These are phyloP conservation scores for Hypoxylon sp. DNA, from an alignment of 2,329 filamentous ascomycete species.

Conservation along the genomic window DNA sequence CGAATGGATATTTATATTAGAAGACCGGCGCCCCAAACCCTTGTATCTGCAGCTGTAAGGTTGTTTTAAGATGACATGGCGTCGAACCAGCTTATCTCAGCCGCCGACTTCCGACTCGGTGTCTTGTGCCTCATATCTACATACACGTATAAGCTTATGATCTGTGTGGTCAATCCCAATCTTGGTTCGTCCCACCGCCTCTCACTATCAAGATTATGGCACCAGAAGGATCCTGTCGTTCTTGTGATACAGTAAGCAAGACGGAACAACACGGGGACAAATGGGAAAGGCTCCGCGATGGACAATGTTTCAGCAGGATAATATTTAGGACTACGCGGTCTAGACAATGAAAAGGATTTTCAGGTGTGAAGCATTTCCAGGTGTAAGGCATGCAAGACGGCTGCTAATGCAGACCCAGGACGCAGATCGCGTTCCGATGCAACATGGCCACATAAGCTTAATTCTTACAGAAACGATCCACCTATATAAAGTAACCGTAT, in stretches of 20 bases:
- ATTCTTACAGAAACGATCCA: not conserved
- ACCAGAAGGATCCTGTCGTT: not conserved
- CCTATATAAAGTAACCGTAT: not conserved
- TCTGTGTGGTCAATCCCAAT: not conserved
- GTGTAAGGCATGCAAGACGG: not conserved
- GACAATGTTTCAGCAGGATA: not conserved
- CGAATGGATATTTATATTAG: no score
- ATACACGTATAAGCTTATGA: no score
- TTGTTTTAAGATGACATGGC: not conserved
- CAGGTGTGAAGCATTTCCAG: no score
- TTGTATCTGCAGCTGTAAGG: not conserved
- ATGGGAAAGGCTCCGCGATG: not conserved
- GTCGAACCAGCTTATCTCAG: not conserved
- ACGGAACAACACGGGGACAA: not conserved
- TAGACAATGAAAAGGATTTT: not conserved
- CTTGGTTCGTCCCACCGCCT: not conserved
- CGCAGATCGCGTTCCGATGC: not conserved
- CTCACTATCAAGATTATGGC: not conserved
- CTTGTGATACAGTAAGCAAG: not conserved
- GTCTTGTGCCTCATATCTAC: not conserved
- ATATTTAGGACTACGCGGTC: not conserved
- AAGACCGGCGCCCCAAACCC: no score
- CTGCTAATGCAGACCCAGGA: not conserved
- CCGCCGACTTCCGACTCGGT: not conserved
- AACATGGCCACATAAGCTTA: constrained; percentile 2